These are phyloP conservation scores for Immersiella caudata DNA, from an alignment of 495 filamentous ascomycete species.

Conservation along the genomic window DNA sequence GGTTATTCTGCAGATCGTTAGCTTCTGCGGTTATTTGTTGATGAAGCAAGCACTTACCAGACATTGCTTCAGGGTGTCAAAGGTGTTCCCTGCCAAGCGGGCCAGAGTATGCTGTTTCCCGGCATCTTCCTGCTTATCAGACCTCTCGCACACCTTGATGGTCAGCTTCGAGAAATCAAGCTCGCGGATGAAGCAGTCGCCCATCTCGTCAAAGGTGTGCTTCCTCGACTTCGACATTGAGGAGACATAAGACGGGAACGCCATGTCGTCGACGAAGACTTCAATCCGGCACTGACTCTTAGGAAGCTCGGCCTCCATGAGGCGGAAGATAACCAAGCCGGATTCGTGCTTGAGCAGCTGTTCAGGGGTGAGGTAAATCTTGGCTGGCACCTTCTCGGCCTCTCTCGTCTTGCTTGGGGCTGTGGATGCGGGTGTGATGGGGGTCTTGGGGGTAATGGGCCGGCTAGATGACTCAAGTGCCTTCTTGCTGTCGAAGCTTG, in stretches of 20 bases:
- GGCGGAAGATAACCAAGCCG: conserved; percentile 90
- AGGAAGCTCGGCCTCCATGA: conserved; percentile 83
- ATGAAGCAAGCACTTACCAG: conserved; percentile 57
- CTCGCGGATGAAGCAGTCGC: conserved; percentile 94
- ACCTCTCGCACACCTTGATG: conserved; percentile 75
- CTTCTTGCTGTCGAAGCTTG: conserved; percentile 38
- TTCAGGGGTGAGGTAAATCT: conserved; percentile 74
- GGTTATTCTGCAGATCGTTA: conserved; percentile 68
- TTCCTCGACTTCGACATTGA: conserved; percentile 67
- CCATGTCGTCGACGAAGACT: conserved; percentile 90
- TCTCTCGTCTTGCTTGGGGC: conserved; percentile 59
- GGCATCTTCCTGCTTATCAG: conserved; percentile 71
- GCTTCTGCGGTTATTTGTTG: not conserved
- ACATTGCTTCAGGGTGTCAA: conserved; percentile 83
- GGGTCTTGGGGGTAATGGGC: conserved; percentile 42
- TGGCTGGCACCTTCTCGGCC: conserved; percentile 61
- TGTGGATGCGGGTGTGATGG: conserved; percentile 38
- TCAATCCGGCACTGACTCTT: conserved; percentile 79
- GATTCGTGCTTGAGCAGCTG: conserved; percentile 85
- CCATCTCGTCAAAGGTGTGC: conserved; percentile 80
- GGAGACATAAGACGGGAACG: conserved; percentile 86
- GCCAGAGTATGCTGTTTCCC: conserved; percentile 73
- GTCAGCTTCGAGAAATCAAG: conserved; percentile 94
- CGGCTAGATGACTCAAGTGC: conserved; percentile 27
- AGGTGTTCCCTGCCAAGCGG: conserved; percentile 80